These are phyloP conservation scores for Fusarium compactum DNA, from an alignment of 2,329 filamentous ascomycete species.

Conservation along the genomic window DNA sequence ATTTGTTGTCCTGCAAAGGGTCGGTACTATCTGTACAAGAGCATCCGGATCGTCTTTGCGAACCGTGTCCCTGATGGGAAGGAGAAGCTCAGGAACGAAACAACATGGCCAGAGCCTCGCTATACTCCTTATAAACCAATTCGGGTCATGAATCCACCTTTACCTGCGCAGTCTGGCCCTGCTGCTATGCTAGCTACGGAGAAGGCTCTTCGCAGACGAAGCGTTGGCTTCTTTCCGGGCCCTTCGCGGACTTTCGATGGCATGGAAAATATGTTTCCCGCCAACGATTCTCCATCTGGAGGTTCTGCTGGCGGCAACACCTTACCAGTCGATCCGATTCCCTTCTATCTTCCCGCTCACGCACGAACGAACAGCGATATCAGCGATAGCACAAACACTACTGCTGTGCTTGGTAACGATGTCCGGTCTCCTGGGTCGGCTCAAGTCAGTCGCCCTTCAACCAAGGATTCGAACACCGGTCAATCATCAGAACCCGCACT, in stretches of 20 bases:
- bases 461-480: slow-evolving; percentile 51
- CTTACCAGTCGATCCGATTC: slow-evolving; percentile 62
- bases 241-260: slow-evolving; percentile 52
- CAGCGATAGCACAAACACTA: slow-evolving; percentile 48
- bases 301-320: slow-evolving; percentile 49
- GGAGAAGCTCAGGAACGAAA: slow-evolving; percentile 90
- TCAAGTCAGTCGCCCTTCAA: slow-evolving; percentile 51
- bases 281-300: slow-evolving; percentile 25
- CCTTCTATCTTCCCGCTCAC: slow-evolving; percentile 58
- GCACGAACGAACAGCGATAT: slow-evolving; percentile 51
- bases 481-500: slow-evolving; percentile 50
- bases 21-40: slow-evolving; percentile 91
- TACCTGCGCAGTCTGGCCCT: slow-evolving; percentile 54
- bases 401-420: slow-evolving; percentile 37
- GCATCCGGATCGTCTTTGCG: slow-evolving; percentile 93
- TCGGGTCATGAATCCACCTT: slow-evolving; percentile 62
- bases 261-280: slow-evolving; percentile 48
- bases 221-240: slow-evolving; percentile 62
- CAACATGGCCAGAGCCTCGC: slow-evolving; percentile 86
- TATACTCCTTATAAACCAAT: slow-evolving; percentile 86
- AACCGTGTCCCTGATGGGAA: slow-evolving; percentile 96
- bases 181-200: slow-evolving; percentile 68
- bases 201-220: slow-evolving; percentile 69
- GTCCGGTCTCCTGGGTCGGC: slow-evolving; percentile 47
- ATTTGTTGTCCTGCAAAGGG: slow-evolving; percentile 89